Evolutionary conservation across 1,284 basidiomycete genomes (phyloP), one percentile per base, ranked within the genome.

Genomic region (Clitocybe nebularis): DNA sequence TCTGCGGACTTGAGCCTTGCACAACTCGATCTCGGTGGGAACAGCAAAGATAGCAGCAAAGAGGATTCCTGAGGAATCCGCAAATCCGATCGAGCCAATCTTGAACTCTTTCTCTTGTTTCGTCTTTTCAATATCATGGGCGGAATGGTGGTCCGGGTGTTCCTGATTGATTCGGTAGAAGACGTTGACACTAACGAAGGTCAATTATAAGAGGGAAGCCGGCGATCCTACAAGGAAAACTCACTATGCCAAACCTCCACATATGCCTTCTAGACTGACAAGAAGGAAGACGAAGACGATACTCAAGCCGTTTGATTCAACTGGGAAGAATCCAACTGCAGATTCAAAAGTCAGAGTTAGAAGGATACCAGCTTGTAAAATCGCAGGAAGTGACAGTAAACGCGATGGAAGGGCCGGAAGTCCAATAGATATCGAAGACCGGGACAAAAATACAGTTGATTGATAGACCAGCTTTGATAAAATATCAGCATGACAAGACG

Each of bases 401-500:
- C 63, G 67, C 3, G 69, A 59, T 0, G 94, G 93, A 4, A 98
- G 71, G 0, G 95, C 80, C 0, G 93, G 92, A 1, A 98, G 57
- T 7, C 89, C 89, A 34, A 97, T 64, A 0, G 92, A 90, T 39
- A 96, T 88, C 3, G 92, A 89, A 0, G 93, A 96, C 2, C 96
- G 87, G 1, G 94, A 97, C 47, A 98, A 61, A 68, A 99, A 99
- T 36, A 99, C 95, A 35, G 93, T 93, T 10, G 88, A 81, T 72
- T 99, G 91, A 61, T 93, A 90, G 21, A 88, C 78, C 33, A 89
- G 75, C 81, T 89, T 50, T 23, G 21, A 47, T 26, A 24, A 35
- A 23, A 37, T 36, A 43, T 14, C 16, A 11, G 22, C n/a, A 14
- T 30, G 33, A 39, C 20, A 14, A 8, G 11, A 36, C 39, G 8